Conservation (phyloP, 331 rosid species). For the Malus hybrid region DNA sequence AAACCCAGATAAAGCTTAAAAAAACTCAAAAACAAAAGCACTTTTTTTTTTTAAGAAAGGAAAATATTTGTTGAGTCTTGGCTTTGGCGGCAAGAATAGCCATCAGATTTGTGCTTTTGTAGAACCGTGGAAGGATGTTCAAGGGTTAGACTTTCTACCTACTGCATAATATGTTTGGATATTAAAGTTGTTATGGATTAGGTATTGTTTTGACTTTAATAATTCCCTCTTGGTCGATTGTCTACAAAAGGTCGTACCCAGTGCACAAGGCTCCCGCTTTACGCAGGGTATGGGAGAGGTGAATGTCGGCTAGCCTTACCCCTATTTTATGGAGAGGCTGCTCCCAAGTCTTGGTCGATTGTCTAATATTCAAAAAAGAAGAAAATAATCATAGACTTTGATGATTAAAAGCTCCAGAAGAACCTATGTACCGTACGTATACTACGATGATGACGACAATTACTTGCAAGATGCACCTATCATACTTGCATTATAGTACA, state of each 20-base stretch:
- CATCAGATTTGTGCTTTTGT: not conserved
- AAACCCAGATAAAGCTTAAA: not conserved
- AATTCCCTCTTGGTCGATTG: not conserved
- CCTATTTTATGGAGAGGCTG: too few relatives aligned
- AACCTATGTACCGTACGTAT: too few relatives aligned
- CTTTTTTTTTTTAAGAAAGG: not conserved
- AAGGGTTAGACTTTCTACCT: not conserved
- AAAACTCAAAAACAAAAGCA: not conserved
- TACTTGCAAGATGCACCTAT: not conserved
- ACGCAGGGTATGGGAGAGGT: too few relatives aligned
- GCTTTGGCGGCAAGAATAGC: not conserved
- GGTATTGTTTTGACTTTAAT: not conserved
- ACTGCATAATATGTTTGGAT: too few relatives aligned
- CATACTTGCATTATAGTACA: not conserved
- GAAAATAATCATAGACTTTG: not conserved
- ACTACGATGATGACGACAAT: not conserved
- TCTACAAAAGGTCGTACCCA: not conserved
- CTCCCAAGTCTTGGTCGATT: not conserved
- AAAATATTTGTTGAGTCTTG: not conserved
- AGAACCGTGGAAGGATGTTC: not conserved
- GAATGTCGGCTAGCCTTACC: too few relatives aligned
- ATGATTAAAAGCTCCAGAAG: too few relatives aligned
- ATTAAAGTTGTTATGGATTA: not conserved
- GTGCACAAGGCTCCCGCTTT: too few relatives aligned
- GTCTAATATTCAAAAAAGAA: not conserved